phyloP scores from a whole-genome alignment of 2,329 filamentous ascomycete species.

The Metarhizium brunneum region DNA sequence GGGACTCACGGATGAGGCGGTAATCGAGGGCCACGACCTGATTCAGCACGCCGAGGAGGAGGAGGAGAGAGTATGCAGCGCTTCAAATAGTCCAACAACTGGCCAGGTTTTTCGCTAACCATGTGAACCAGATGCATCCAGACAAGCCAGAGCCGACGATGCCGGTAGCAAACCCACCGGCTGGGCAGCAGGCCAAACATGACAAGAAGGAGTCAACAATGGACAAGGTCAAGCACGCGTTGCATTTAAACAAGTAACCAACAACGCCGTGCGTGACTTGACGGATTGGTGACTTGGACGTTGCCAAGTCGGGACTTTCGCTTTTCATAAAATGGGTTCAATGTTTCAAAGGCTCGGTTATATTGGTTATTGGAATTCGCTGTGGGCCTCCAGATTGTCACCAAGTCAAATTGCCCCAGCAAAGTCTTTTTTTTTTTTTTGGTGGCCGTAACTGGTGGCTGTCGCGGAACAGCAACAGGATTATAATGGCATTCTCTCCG shows the following conservation, averaged over 20 bases:
- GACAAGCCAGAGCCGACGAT: background rate
- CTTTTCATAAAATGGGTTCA: too few species aligned
- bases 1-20: background rate
- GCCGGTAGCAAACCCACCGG: background rate
- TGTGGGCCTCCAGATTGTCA: too few species aligned
- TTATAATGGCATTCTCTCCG: too few species aligned
- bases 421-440: too few species aligned
- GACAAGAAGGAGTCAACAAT: background rate
- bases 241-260: background rate
- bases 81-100: background rate
- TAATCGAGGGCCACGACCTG: background rate
- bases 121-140: background rate
- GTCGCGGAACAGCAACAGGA: too few species aligned
- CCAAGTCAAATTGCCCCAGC: too few species aligned
- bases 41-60: slow-evolving; percentile 1
- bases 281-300: background rate
- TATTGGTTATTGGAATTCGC: too few species aligned
- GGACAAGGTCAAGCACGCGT: slow-evolving; percentile 1
- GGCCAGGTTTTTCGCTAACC: background rate
- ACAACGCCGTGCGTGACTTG: background rate
- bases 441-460: too few species aligned
- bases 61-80: background rate
- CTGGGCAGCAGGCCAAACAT: background rate
- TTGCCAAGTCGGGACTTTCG: too few species aligned
- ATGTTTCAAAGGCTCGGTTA: too few species aligned